Base-by-base conservation (phyloP, 768 basidiomycete species). In the Artomyces pyxidatus region DNA sequence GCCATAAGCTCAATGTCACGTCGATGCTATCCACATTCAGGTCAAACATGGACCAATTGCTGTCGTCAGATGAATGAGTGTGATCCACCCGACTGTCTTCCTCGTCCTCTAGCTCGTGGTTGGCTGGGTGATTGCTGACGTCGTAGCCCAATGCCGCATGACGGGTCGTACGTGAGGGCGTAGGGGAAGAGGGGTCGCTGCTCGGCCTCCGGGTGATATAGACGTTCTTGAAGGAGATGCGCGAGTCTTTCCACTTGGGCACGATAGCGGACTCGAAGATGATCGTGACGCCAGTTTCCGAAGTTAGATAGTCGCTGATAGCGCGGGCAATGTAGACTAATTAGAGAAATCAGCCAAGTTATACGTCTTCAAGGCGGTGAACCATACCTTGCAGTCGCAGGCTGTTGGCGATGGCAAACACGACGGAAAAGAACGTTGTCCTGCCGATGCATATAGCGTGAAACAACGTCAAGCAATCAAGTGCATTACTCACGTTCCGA, bases 191-290 rank as follows among this genome's bases (percentile, higher is more conserved):
- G 32, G 25, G 17, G 21, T 17, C 53, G 28, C 16, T 48, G 40
- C 16, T 45, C 2, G 89, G 86, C 5, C 91, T 76, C 9, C 91
- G 83, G 21, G 92, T 94, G 40, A 99, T 74, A 59, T 88, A 98
- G 38, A 98, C 94, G 57, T 97, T 96, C 63, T 91, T 91, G 76
- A 99, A 95, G 0, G 93, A 93, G 47, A 99, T 85, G 12, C 86
- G 84, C 9, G 92, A 94, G 59, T 94, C 90, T 54, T 91, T 88
- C 92, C 94, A 96, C 64, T 91, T 93, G 3, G 96, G 95, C 9
- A 98, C 94, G 58, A 98, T 94, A 26, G 96, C 96, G 4, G 89
- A 92, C 66, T 99, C 96, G 63, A 97, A 97, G 46, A 95, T 88
- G 57, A 99, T 83, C 12, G 83, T 93, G 37, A 95, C 82, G 2